Conservation (phyloP, 2,329 filamentous ascomycete genomes). For the Diaporthe citriasiana region DNA sequence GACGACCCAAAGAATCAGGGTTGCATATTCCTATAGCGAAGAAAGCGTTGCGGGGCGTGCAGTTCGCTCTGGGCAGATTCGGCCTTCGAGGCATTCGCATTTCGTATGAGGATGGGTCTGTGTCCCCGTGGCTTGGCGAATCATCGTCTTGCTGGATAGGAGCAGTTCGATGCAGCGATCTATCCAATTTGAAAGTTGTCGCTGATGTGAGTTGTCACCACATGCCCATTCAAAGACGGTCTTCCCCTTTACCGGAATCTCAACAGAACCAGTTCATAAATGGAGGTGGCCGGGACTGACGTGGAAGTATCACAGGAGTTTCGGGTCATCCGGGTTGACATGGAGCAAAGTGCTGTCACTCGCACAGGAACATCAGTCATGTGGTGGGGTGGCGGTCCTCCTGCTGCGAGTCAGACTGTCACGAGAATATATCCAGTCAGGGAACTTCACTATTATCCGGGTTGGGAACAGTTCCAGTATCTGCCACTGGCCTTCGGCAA, state of each 20-base stretch:
- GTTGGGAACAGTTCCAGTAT: not conserved
- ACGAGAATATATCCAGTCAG: rapidly evolving
- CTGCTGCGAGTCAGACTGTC: not conserved
- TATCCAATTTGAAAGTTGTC: not conserved
- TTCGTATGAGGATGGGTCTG: not conserved
- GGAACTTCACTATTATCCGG: not conserved
- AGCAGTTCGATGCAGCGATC: not conserved
- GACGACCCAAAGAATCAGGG: not conserved
- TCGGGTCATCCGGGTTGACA: not conserved
- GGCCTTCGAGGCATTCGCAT: slow-evolving; percentile 4
- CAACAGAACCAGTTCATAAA: not conserved
- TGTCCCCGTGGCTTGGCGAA: not conserved
- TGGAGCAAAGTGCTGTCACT: not conserved
- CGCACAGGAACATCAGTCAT: not conserved
- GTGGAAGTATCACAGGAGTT: not conserved
- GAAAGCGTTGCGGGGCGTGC: not conserved
- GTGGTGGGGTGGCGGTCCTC: not conserved
- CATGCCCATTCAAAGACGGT: not conserved
- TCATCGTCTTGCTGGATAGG: not conserved
- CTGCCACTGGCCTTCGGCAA: not conserved
- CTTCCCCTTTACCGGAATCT: too few species aligned
- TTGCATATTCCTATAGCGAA: not conserved
- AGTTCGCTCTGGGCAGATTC: not conserved
- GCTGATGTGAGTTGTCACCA: not conserved
- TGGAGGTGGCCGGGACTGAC: not conserved